phyloP scores from a whole-genome alignment of 2,329 filamentous ascomycete genomes.

The Penicillium vulpinum region DNA sequence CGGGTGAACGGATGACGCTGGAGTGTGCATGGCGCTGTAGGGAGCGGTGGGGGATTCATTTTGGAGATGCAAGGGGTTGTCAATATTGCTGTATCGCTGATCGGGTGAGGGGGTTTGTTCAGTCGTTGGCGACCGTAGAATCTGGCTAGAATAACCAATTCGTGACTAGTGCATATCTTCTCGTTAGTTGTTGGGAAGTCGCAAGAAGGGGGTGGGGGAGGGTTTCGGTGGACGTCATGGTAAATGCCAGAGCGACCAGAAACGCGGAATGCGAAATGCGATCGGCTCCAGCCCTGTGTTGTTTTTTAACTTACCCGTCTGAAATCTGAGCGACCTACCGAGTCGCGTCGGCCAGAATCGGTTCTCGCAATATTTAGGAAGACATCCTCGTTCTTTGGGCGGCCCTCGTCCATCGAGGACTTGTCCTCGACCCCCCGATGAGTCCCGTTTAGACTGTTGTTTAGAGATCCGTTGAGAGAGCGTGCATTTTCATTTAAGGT shows the following conservation, averaged over 20 bases:
- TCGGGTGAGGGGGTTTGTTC: constrained; percentile 42
- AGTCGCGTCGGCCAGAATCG: constrained; percentile 41
- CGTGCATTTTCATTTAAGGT: constrained; percentile 29
- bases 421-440: constrained; percentile 31
- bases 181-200: constrained; percentile 18
- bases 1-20: constrained; percentile 40
- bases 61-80: constrained; percentile 38
- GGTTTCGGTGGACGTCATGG: not conserved
- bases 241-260: constrained; percentile 1
- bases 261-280: too few species aligned
- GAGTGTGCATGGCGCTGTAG: constrained; percentile 29
- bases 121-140: constrained; percentile 36
- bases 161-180: constrained; percentile 33
- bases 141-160: constrained; percentile 37
- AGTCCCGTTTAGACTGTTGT: not conserved
- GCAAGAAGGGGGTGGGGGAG: not conserved
- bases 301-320: constrained; percentile 37
- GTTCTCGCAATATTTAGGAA: constrained; percentile 50
- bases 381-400: constrained; percentile 45
- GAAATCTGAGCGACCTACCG: constrained; percentile 40
- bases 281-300: not conserved
- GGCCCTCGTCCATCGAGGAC: constrained; percentile 39
- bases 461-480: constrained; percentile 27
- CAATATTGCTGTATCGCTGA: constrained; percentile 34
- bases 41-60: constrained; percentile 34